phyloP scores from a whole-genome alignment of 208 protist species.

The Crithidia fasciculata region DNA sequence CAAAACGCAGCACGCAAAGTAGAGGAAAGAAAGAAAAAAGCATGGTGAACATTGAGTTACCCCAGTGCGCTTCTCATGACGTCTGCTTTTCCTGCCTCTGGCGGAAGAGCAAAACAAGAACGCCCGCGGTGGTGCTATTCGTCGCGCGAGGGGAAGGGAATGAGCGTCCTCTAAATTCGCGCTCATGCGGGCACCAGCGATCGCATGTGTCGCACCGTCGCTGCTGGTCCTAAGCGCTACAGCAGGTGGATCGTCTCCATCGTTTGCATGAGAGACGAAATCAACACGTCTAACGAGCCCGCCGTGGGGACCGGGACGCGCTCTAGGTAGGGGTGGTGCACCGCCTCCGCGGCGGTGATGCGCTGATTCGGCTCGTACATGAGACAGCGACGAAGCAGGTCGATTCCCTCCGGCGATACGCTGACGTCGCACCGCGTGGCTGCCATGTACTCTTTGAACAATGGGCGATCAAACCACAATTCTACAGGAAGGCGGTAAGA shows the following conservation, averaged over 20 bases:
- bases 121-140: no score
- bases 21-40: not conserved
- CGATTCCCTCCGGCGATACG: slow-evolving; percentile 58
- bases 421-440: slow-evolving; percentile 41
- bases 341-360: slow-evolving; percentile 66
- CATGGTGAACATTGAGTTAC: no score
- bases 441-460: slow-evolving; percentile 63
- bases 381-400: slow-evolving; percentile 71
- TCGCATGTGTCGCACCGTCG: not conserved
- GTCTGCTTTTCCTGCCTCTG: no score
- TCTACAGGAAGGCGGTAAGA: slow-evolving; percentile 55
- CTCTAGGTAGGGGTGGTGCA: slow-evolving; percentile 70
- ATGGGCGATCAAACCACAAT: slow-evolving; percentile 53
- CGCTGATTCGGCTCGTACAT: slow-evolving; percentile 73
- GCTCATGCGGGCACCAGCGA: no score
- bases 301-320: slow-evolving; percentile 32
- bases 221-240: not conserved
- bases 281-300: slow-evolving; percentile 51
- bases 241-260: slow-evolving; percentile 40
- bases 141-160: no score
- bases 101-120: no score
- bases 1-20: not conserved
- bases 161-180: no score
- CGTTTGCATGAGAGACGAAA: slow-evolving; percentile 59
- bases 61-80: no score